A percentile compares a stretch with the other conserved stretches of the same genome.
Evolutionary conservation across 78 protist species (phyloP).

Genomic region (Andalucia godoyi): DNA sequence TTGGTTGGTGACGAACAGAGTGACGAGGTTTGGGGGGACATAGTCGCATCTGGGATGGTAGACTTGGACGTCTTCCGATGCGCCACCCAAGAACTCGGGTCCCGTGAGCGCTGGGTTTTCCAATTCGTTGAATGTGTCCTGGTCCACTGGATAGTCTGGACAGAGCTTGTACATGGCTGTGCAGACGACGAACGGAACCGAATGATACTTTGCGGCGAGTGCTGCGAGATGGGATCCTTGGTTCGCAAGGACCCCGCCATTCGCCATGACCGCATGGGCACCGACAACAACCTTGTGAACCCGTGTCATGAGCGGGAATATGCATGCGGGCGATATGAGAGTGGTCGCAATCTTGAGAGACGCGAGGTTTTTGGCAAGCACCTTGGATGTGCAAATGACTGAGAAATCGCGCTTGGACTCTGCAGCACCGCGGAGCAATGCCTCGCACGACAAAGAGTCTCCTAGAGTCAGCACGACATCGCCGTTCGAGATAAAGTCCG

Average conservation of each 20-base stretch:
- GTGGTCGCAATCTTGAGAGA: background rate
- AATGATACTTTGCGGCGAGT: constrained; percentile 71
- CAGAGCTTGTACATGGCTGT: constrained; percentile 72
- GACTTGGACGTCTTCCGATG: background rate
- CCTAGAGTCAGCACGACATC: constrained; percentile 17
- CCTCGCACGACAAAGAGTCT: background rate
- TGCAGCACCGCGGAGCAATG: background rate
- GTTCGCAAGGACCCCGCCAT: constrained; percentile 83
- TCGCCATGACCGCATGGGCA: constrained; percentile 69
- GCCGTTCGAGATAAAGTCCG: background rate
- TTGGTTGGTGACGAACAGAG: constrained; percentile 73
- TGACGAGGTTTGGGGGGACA: constrained; percentile 80
- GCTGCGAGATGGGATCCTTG: constrained; percentile 73
- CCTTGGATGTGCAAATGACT: background rate
- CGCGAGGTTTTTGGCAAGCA: background rate
- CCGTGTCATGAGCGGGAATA: constrained; percentile 84
- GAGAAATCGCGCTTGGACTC: background rate
- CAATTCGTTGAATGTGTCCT: constrained; percentile 62
- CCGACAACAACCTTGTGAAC: constrained; percentile 73
- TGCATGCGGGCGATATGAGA: constrained; percentile 60
- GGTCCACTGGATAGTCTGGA: constrained; percentile 57
- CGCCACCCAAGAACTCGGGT: constrained; percentile 20
- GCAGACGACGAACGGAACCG: constrained; percentile 83
- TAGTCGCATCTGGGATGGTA: constrained; percentile 74
- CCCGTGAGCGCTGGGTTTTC: constrained; percentile 37